These are phyloP conservation scores for Effrenium voratum DNA, from an alignment of 73 alveolate species.

Conservation along the genomic window DNA sequence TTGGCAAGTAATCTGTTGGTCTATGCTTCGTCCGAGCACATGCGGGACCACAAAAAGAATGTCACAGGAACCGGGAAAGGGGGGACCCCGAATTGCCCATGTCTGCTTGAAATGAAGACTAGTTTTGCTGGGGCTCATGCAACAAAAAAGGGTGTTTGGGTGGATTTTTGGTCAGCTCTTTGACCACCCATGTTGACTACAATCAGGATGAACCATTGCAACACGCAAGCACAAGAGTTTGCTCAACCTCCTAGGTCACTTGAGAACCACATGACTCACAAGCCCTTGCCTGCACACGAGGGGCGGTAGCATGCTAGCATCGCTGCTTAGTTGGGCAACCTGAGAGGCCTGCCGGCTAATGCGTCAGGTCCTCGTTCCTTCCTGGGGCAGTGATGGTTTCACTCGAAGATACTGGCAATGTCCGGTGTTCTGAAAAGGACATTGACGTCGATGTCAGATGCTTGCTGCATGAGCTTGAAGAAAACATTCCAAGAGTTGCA, in stretches of 20 bases:
- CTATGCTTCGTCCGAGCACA: no score
- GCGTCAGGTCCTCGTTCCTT: not conserved
- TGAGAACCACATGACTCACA: not conserved
- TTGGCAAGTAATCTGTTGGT: no score
- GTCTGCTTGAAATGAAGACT: no score
- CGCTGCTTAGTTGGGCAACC: not conserved
- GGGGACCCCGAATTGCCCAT: no score
- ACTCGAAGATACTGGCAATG: constrained; percentile 41
- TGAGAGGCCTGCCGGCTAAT: not conserved
- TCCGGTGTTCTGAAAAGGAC: not conserved
- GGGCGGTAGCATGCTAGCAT: not conserved
- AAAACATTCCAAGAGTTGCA: not conserved
- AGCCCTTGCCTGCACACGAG: not conserved
- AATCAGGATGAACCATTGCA: no score
- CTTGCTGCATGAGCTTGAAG: not conserved
- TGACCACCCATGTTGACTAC: no score
- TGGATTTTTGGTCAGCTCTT: no score
- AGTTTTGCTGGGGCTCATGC: no score
- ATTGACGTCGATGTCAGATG: not conserved
- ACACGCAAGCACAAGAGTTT: not conserved
- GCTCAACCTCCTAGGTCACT: not conserved
- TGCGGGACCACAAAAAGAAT: no score
- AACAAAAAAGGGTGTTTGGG: no score
- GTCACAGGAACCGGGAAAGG: no score
- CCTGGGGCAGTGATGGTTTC: no score